Evolutionary conservation across 495 filamentous ascomycete genomes (phyloP), one percentile per base, ranked within the genome.

Genomic region (Filosporella fistucella): DNA sequence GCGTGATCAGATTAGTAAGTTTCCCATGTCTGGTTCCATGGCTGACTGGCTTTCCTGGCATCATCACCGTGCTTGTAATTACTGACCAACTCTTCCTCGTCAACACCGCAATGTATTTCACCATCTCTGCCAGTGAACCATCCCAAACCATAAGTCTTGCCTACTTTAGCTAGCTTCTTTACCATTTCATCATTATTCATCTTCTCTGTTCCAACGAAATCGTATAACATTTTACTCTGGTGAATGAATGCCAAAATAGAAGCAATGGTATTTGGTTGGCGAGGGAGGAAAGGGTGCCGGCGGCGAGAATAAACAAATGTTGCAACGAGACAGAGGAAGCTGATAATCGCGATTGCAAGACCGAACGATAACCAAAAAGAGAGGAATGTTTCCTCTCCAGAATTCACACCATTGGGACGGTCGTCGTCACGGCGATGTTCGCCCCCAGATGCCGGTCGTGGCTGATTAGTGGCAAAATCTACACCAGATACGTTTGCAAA

Each of bases 241-340:
- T 89, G 78, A 40, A 89, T 80, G 58, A 81, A 89, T 9, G 82
- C 84, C 38, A 89, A 68, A 26, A 89, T 76, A 30, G 75, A 78
- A 21, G 81, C 80, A 45, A 89, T 87, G 9, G 84, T 87, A 23
- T 77, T 83, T 2, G 84, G 84, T 65, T 86, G 82, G 2, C 85
- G 73, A 6, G 85, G 85, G 11, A 88, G 65, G 59, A 89, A 87
- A 1, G 82, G 66, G 26, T 78, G 71, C 1, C 78, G 66, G 1
- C 85, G 75, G 4, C 71, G 66, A 9, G 67, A 11, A 46, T 81
- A 77, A 12, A 83, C 79, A 8, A 77, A 33, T 2, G 46, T 43
- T 13, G 81, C 74, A 5, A 80, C 74, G 22, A 71, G 46, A 33
- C 66, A 64, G 38, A 85, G 68, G 47, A 75, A 75, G 8, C 68